These are phyloP conservation scores for Botrytis cinerea DNA, from an alignment of 2,329 filamentous ascomycete genomes.

Conservation along the genomic window DNA sequence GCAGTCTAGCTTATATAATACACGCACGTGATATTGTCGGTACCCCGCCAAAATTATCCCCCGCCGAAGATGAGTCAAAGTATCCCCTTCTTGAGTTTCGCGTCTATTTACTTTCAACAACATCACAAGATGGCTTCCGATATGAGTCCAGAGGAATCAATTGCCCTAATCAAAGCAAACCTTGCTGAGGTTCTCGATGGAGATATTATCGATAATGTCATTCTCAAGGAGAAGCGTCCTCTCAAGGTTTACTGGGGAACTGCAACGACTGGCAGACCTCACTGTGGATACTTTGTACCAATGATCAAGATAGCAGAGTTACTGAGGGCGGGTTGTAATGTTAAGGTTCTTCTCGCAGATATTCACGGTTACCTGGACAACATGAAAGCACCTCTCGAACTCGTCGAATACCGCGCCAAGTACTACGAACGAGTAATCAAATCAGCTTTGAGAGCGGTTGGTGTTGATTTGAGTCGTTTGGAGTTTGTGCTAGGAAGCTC, in stretches of 20 bases:
- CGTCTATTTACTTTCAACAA: slow-evolving; percentile 7
- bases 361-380: slow-evolving; percentile 81
- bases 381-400: slow-evolving; percentile 83
- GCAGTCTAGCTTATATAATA: background rate
- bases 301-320: slow-evolving; percentile 89
- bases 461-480: slow-evolving; percentile 71
- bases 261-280: slow-evolving; percentile 64
- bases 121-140: slow-evolving; percentile 33
- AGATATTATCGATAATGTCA: slow-evolving; percentile 75
- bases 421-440: slow-evolving; percentile 83
- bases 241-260: slow-evolving; percentile 88
- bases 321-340: slow-evolving; percentile 78
- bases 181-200: slow-evolving; percentile 80
- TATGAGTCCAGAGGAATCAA: slow-evolving; percentile 57
- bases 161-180: slow-evolving; percentile 77
- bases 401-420: slow-evolving; percentile 74
- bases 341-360: slow-evolving; percentile 70
- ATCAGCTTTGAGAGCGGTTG: slow-evolving; percentile 57
- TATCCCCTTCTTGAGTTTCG: background rate
- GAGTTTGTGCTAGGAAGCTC: slow-evolving; percentile 81
- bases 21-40: background rate
- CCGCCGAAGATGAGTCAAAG: slow-evolving; percentile 4
- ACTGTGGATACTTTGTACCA: slow-evolving; percentile 81
- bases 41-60: slow-evolving; percentile 10
- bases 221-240: slow-evolving; percentile 68